Base-by-base conservation (phyloP, 176 grass and related monocot genomes). In the Puccinellia tenuiflora region DNA sequence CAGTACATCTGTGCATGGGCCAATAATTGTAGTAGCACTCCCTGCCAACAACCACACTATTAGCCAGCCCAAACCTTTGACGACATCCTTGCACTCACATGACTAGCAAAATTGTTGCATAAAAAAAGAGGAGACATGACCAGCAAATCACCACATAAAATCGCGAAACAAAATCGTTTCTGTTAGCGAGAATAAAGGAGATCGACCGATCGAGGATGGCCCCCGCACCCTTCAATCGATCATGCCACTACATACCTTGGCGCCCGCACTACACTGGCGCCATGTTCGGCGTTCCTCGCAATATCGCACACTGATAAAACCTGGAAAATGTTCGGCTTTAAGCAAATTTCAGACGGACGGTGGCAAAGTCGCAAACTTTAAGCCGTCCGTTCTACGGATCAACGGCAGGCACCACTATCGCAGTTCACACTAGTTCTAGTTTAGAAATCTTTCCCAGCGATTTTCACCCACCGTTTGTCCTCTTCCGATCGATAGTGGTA, bases 71-170 rank as follows among this genome's bases (percentile, higher is more conserved):
- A 35, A 34, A 83, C 24, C 54, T 7, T 9, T 21, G 28, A 60
- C 24, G 50, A 20, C 80, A 63, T 78, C 80, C 79, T 83, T 63
- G 73, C 60, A 83, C 53, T 43, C 75, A 45, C 43, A 62, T 79
- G 81, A 79, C 43, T 1, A 25, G 34, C 80, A 17, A 72, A 17
- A 72, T 60, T 54, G 7, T 22, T 3, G 21, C 7, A 45, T 45
- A 13, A 45, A 45, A 14, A 12, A 45, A 45, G 13, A n/a, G 3
- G 3, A 54, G 47, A 75, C 18, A n/a, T 6, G 30, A 51, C 7
- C 20, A 65, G 30, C 66, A 72, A 0, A 39, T 59, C 51, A 39
- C 59, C 70, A 68, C n/a, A n/a, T n/a, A n/a, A n/a, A n/a, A n/a
- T 33, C 43, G 46, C 21, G 24, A 3, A 16, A 70, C 33, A 3